phyloP scores from a whole-genome alignment of 2,329 filamentous ascomycete species.

The Sarocladium brachiariae region DNA sequence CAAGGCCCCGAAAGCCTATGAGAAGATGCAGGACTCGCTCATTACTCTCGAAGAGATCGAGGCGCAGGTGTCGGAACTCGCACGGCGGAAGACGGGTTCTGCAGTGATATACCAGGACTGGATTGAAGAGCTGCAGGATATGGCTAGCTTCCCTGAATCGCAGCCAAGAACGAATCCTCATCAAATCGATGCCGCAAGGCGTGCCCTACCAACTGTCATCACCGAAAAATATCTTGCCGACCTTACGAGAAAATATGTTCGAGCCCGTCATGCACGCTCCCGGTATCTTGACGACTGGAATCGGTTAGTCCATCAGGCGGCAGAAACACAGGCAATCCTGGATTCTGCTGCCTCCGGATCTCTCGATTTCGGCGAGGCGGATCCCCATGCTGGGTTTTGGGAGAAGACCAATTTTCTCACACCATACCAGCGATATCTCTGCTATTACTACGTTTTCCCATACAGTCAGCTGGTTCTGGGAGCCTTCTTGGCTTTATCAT shows the following conservation, averaged over 20 bases:
- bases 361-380: slow-evolving; percentile 63
- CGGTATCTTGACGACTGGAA: slow-evolving; percentile 86
- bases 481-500: slow-evolving; percentile 64
- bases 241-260: slow-evolving; percentile 71
- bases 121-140: slow-evolving; percentile 90
- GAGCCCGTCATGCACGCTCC: slow-evolving; percentile 75
- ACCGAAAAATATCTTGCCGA: slow-evolving; percentile 92
- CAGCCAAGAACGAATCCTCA: slow-evolving; percentile 31
- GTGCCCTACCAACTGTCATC: slow-evolving; percentile 67
- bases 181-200: slow-evolving; percentile 25
- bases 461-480: slow-evolving; percentile 58
- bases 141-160: slow-evolving; percentile 61
- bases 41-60: slow-evolving; percentile 76
- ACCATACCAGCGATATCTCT: slow-evolving; percentile 73
- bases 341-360: slow-evolving; percentile 76
- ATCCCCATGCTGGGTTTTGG: slow-evolving; percentile 47
- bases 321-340: slow-evolving; percentile 71
- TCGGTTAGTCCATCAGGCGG: slow-evolving; percentile 64
- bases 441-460: slow-evolving; percentile 69
- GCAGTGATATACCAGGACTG: slow-evolving; percentile 76
- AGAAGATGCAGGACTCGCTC: slow-evolving; percentile 80
- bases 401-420: slow-evolving; percentile 58
- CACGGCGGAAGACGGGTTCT: slow-evolving; percentile 72
- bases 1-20: slow-evolving; percentile 74
- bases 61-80: slow-evolving; percentile 70